Evolutionary conservation across 345 rosid species (phyloP).

Genomic region (Citrus cavaleriei): DNA sequence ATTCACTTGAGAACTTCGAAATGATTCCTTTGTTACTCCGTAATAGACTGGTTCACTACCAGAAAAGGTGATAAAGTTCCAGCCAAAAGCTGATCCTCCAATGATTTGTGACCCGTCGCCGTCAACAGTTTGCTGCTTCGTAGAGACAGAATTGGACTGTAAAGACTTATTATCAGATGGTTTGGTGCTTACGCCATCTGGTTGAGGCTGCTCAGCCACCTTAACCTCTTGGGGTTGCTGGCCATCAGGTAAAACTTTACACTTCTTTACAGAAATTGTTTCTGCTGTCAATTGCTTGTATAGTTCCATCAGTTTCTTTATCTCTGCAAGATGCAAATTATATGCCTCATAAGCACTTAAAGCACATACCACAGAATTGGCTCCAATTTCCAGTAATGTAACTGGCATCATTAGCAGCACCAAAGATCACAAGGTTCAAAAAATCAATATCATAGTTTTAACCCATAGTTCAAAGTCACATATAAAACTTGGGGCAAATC

Average conservation of each 20-base stretch:
- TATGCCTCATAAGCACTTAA: background rate
- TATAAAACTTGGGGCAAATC: background rate
- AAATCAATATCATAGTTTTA: background rate
- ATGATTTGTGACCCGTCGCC: conserved; percentile 31
- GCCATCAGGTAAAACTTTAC: conserved; percentile 26
- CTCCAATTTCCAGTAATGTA: background rate
- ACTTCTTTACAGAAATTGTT: conserved; percentile 21
- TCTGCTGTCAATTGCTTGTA: conserved; percentile 52
- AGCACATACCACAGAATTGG: background rate
- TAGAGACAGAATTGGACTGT: conserved; percentile 13
- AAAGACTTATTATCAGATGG: conserved; percentile 28
- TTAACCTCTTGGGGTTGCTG: conserved; percentile 21
- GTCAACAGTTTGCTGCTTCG: conserved; percentile 31
- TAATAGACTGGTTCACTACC: conserved; percentile 47
- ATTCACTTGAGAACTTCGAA: conserved; percentile 44
- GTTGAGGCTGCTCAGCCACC: conserved; percentile 11
- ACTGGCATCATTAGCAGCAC: background rate
- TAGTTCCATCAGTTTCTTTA: conserved; percentile 57
- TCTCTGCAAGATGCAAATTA: conserved; percentile 39
- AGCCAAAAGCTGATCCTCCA: conserved; percentile 91
- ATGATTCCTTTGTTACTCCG: conserved; percentile 72
- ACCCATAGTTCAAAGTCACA: background rate
- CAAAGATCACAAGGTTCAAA: background rate
- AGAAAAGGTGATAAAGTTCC: conserved; percentile 73
- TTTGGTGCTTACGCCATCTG: conserved; percentile 10